Conservation (phyloP, 805 yeast genomes). For the Yamadazyma tumulicola region DNA sequence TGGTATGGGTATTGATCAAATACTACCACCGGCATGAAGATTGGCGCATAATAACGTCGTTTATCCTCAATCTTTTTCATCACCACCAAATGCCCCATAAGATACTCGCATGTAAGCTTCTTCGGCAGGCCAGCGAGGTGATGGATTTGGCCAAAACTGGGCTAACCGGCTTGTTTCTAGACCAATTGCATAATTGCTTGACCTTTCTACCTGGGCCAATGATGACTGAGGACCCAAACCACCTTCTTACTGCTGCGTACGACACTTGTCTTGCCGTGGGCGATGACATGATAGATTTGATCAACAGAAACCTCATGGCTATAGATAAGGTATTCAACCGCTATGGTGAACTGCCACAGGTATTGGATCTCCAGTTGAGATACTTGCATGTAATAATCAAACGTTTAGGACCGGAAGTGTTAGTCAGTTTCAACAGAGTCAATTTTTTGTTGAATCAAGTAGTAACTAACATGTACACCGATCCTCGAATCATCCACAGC, state of each 20-base stretch:
- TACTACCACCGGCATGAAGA: constrained; percentile 8
- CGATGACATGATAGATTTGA: constrained; percentile 19
- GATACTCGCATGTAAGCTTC: constrained; percentile 17
- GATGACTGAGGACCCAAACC: constrained; percentile 15
- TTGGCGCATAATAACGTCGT: constrained; percentile 30
- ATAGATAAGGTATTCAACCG: constrained; percentile 14
- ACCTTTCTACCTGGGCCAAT: constrained; percentile 25
- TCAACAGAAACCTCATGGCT: constrained; percentile 17
- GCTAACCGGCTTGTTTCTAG: constrained; percentile 23
- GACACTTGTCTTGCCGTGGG: constrained; percentile 11
- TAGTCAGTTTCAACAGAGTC: constrained; percentile 17
- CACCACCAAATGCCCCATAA: constrained; percentile 28
- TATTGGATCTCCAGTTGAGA: constrained; percentile 3
- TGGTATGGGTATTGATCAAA: constrained; percentile 20
- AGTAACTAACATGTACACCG: constrained; percentile 23
- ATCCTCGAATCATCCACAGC: constrained; percentile 11
- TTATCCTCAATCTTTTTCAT: constrained; percentile 32
- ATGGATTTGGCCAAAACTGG: constrained; percentile 18
- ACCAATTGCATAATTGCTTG: constrained; percentile 21
- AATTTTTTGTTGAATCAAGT: constrained; percentile 28
- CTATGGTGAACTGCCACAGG: constrained; percentile 3
- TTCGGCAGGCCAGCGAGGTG: background rate
- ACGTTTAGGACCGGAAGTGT: constrained; percentile 1
- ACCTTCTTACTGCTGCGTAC: constrained; percentile 21
- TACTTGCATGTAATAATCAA: constrained; percentile 2